Evolutionary conservation across 495 filamentous ascomycete species (phyloP).

Genomic region (Talaromyces thailandensis): DNA sequence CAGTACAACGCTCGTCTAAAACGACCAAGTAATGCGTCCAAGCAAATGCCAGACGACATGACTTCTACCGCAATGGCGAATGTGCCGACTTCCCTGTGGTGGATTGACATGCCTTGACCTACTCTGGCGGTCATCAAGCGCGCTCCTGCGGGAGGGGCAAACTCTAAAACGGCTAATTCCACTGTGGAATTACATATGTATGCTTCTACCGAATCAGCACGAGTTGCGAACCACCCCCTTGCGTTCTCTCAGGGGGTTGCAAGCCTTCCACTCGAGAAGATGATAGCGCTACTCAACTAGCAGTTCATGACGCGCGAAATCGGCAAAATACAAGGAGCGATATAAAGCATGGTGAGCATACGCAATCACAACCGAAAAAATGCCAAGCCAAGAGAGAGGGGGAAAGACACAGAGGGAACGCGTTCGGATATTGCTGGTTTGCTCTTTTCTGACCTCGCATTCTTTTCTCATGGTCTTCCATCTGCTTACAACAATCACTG

Average conservation of each 20-base stretch:
- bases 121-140: neutral
- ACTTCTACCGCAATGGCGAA: neutral
- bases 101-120: neutral
- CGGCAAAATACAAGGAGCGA: neutral
- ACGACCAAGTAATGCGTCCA: too few species aligned
- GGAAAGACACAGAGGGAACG: neutral
- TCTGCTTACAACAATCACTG: neutral
- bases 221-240: neutral
- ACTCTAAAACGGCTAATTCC: neutral
- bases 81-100: neutral
- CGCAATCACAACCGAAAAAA: neutral
- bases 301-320: neutral
- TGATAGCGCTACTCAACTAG: neutral
- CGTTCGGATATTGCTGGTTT: neutral
- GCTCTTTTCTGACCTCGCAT: neutral
- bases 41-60: neutral
- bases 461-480: neutral
- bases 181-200: neutral
- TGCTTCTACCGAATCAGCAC: neutral
- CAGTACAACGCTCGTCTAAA: too few species aligned
- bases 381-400: neutral
- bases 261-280: neutral
- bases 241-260: neutral
- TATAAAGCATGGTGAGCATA: neutral
- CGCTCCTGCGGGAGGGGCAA: neutral